Percentiles rank a stretch among this genome's conserved stretches.
Conservation (phyloP, 2,329 filamentous ascomycete species). For the Didymella arachidicola region DNA sequence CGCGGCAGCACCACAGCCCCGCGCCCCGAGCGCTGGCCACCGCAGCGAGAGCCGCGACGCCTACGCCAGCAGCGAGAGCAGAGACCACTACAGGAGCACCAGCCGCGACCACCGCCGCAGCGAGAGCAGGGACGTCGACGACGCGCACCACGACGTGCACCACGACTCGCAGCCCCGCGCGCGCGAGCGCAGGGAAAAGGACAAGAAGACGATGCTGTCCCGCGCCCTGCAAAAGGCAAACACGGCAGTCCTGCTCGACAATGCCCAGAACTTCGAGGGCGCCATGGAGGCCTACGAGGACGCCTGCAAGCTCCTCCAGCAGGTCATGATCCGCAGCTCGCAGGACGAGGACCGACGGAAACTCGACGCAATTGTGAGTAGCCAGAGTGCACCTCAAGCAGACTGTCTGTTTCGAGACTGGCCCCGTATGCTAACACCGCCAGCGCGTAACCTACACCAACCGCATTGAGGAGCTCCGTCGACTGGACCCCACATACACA, state of each 20-base stretch:
- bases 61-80: conserved; percentile 37
- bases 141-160: conserved; percentile 36
- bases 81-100: conserved; percentile 28
- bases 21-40: conserved; percentile 33
- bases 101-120: conserved; percentile 27
- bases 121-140: conserved; percentile 31
- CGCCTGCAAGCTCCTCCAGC: conserved; percentile 84
- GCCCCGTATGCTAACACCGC: conserved; percentile 22
- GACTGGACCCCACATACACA: conserved; percentile 66
- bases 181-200: conserved; percentile 56
- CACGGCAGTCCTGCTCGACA: conserved; percentile 92
- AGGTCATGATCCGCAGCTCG: conserved; percentile 84
- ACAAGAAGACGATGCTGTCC: conserved; percentile 94
- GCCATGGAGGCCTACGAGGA: conserved; percentile 90
- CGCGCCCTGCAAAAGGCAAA: conserved; percentile 94
- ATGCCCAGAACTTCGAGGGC: conserved; percentile 92
- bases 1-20: conserved; percentile 28
- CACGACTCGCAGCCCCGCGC: conserved; percentile 48
- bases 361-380: conserved; percentile 87
- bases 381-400: not conserved
- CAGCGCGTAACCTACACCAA: conserved; percentile 89
- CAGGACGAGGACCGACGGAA: conserved; percentile 89
- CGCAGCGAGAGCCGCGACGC: conserved; percentile 42
- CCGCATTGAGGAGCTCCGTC: conserved; percentile 84
- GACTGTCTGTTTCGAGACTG: not conserved